Conservation (phyloP, 169 alveolate species). For the Cryptosporidium ryanae region DNA sequence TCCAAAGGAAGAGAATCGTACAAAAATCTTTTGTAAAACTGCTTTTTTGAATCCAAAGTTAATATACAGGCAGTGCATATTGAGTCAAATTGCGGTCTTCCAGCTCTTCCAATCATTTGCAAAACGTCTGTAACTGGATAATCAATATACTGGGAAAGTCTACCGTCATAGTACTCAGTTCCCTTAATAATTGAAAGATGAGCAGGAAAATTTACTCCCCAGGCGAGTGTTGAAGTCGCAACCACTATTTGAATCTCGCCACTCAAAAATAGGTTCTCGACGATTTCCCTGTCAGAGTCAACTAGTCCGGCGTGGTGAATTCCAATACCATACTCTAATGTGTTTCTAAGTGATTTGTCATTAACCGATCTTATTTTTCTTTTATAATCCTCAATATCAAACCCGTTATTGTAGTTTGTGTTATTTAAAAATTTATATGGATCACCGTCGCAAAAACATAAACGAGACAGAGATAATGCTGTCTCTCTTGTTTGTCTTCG, state of each 20-base stretch:
- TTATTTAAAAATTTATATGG: constrained; percentile 73
- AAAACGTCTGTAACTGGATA: constrained; percentile 94
- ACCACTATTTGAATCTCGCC: constrained; percentile 94
- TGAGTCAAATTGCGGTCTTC: constrained; percentile 98
- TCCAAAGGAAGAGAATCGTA: constrained; percentile 99
- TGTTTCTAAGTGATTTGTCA: constrained; percentile 89
- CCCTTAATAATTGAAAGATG: constrained; percentile 97
- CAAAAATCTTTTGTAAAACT: constrained; percentile 95
- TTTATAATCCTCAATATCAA: not conserved
- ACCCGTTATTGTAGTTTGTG: not conserved
- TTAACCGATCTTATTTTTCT: constrained; percentile 75
- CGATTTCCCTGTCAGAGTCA: constrained; percentile 94
- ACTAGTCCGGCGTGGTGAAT: constrained; percentile 98
- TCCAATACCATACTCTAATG: constrained; percentile 95
- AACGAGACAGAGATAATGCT: constrained; percentile 89
- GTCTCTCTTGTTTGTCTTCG: constrained; percentile 98
- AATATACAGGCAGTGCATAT: constrained; percentile 96
- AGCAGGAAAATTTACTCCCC: constrained; percentile 99
- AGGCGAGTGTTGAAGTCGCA: constrained; percentile 98
- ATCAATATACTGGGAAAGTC: constrained; percentile 91
- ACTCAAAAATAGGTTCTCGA: constrained; percentile 93
- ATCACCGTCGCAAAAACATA: constrained; percentile 80
- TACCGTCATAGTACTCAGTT: constrained; percentile 93
- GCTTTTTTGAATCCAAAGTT: constrained; percentile 95
- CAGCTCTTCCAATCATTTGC: constrained; percentile 99